Base-by-base conservation (phyloP, 306 rosid species). In the Malus sylvestris region DNA sequence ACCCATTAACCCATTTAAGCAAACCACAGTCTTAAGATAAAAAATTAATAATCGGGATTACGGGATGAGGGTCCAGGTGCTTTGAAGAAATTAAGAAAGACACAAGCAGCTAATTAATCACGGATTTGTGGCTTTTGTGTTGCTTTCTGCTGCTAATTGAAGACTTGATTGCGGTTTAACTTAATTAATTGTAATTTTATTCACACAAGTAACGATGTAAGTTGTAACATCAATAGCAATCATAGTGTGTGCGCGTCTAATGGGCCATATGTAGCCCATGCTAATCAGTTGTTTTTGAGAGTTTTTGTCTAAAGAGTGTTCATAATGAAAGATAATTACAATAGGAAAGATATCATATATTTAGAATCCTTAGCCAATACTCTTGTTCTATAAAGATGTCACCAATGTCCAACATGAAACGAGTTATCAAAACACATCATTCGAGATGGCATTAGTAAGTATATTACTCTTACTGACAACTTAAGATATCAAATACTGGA, bases 41-140 rank as follows among this genome's bases (percentile, higher is more conserved):
- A 30, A 30, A 32, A 64, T 64, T 64, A 64, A 61, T 61, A 27
- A 27, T 49, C 29, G 38, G 35, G 66, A 61, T 61, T 3, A 4
- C 20, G 67, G 11, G 20, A 33, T 57, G 70, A 66, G 46, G 68
- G 67, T 61, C 67, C 67, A 1, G 38, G 23, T 57, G 68, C 25
- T 32, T 59, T 18, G 76, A 59, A 59, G 40, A 59, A 12, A 57
- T 57, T 57, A 19, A n/a, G 77, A 27, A 10, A 61, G 60, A 73
- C 69, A 27, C 3, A 4, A 18, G 44, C 44, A 74, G 70, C 45
- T 61, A 73, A 25, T 73, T 27, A 58, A 60, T 42, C 77, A 74
- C 69, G 77, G 60, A 74, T 74, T 61, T 44, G 29, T 19, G 69
- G 69, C 60, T 42, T 74, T 61, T 61, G 62, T 49, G 66, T 73